Conservation (phyloP, 2,329 filamentous ascomycete species). For the Penicillium sp. region DNA sequence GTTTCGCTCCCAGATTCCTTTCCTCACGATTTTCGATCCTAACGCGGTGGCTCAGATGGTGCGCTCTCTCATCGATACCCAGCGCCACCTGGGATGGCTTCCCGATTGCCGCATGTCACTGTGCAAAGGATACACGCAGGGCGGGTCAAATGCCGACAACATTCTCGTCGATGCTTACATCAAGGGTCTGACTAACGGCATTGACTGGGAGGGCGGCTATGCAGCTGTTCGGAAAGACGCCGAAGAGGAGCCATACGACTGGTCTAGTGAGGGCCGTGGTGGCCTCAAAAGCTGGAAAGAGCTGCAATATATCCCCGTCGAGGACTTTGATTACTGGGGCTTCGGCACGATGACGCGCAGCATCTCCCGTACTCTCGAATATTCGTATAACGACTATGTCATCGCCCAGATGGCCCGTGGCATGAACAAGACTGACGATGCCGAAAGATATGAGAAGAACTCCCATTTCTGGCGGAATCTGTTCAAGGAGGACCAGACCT, state of each 20-base stretch:
- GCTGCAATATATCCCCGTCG: conserved; percentile 66
- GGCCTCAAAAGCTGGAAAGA: conserved; percentile 68
- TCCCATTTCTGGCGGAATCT: conserved; percentile 68
- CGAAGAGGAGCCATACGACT: conserved; percentile 66
- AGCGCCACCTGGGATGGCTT: conserved; percentile 66
- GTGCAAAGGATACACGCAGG: conserved; percentile 67
- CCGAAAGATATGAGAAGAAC: conserved; percentile 57
- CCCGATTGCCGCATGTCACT: conserved; percentile 73
- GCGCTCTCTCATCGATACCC: conserved; percentile 67
- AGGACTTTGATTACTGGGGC: conserved; percentile 64
- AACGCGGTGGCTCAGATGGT: conserved; percentile 61
- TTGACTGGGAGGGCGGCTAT: conserved; percentile 67
- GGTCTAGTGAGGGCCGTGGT: conserved; percentile 67
- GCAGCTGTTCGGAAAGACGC: conserved; percentile 68
- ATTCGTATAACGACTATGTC: conserved; percentile 71
- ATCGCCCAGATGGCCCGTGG: conserved; percentile 61
- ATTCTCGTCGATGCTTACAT: conserved; percentile 65
- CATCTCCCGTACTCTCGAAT: conserved; percentile 70
- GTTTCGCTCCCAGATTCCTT: conserved; percentile 65
- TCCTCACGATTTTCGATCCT: conserved; percentile 66
- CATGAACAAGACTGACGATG: conserved; percentile 55
- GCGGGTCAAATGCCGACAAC: conserved; percentile 69
- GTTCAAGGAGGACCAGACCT: conserved; percentile 61
- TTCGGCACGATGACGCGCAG: conserved; percentile 68
- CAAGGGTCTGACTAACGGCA: conserved; percentile 61